A percentile compares a stretch with the other conserved stretches of the same genome.
Conservation (phyloP, 225 moss, liverwort and hornwort genomes). For the Marchantia paleacea region DNA sequence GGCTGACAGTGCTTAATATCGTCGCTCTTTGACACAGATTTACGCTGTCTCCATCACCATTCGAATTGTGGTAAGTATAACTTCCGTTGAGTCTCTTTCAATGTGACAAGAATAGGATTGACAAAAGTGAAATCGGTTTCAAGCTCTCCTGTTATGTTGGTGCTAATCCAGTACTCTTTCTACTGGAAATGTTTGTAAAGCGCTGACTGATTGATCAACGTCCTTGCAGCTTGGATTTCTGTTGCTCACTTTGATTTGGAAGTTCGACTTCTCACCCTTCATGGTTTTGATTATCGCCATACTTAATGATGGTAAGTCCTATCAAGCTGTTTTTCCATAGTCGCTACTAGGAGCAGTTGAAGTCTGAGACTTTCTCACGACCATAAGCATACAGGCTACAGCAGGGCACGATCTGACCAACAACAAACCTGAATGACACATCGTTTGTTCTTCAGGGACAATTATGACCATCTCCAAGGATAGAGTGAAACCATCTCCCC, state of each 20-base stretch:
- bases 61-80: slow-evolving; percentile 35
- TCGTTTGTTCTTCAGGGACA: slow-evolving; percentile 42
- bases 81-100: neutral
- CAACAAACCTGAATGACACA: too few species aligned
- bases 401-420: neutral
- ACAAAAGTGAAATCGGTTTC: neutral
- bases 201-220: neutral
- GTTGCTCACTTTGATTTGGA: slow-evolving; percentile 26
- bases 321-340: too few species aligned
- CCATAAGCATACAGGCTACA: neutral
- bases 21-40: slow-evolving; percentile 21
- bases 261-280: slow-evolving; percentile 34
- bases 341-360: neutral
- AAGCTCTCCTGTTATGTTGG: neutral
- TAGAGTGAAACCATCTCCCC: slow-evolving; percentile 28
- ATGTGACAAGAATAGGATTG: neutral
- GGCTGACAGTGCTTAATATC: neutral
- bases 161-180: neutral
- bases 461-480: slow-evolving; percentile 73
- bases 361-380: neutral
- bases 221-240: slow-evolving; percentile 34
- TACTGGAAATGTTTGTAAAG: neutral
- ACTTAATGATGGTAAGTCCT: slow-evolving; percentile 31
- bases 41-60: slow-evolving; percentile 41
- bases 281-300: slow-evolving; percentile 33